These are phyloP conservation scores for Leucogyrophana mollusca DNA, from an alignment of 768 basidiomycete genomes.

Conservation along the genomic window DNA sequence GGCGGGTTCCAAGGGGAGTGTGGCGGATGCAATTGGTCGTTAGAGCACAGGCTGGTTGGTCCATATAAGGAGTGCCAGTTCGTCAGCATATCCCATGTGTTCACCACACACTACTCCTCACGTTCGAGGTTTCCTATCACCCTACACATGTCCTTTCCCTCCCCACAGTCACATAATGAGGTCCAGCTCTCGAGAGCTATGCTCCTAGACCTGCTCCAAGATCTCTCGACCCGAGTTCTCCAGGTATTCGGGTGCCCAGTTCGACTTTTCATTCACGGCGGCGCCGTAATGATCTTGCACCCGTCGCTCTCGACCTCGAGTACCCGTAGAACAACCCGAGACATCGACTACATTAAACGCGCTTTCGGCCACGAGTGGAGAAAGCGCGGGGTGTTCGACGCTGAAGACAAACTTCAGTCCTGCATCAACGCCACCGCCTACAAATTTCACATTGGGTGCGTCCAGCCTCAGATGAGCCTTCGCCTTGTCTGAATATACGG, in stretches of 20 bases:
- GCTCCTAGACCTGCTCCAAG: slow-evolving; percentile 45
- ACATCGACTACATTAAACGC: slow-evolving; percentile 67
- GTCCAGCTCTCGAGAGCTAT: slow-evolving; percentile 27
- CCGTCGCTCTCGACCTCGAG: slow-evolving; percentile 36
- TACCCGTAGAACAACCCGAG: slow-evolving; percentile 54
- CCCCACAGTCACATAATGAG: slow-evolving; percentile 28
- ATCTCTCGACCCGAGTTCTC: slow-evolving; percentile 51
- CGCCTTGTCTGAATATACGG: background rate
- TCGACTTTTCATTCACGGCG: slow-evolving; percentile 67
- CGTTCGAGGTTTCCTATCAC: too few species aligned
- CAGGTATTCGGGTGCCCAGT: slow-evolving; percentile 49
- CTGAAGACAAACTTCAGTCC: slow-evolving; percentile 49
- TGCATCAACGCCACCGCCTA: slow-evolving; percentile 58
- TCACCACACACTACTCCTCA: too few species aligned
- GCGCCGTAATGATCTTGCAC: slow-evolving; percentile 74
- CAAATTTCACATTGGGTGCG: slow-evolving; percentile 45
- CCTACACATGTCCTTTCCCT: slow-evolving; percentile 15
- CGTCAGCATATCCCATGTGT: too few species aligned
- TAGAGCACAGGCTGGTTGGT: too few species aligned
- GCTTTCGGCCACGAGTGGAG: slow-evolving; percentile 58
- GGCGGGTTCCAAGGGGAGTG: too few species aligned
- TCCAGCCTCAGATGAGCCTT: background rate
- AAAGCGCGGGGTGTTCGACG: slow-evolving; percentile 46
- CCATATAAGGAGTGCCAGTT: too few species aligned
- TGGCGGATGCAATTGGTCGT: too few species aligned